Percentiles rank a stretch among this genome's conserved stretches.
These are phyloP conservation scores for Micromonas pusilla DNA, from an alignment of 139 green algal genomes.

Conservation along the genomic window DNA sequence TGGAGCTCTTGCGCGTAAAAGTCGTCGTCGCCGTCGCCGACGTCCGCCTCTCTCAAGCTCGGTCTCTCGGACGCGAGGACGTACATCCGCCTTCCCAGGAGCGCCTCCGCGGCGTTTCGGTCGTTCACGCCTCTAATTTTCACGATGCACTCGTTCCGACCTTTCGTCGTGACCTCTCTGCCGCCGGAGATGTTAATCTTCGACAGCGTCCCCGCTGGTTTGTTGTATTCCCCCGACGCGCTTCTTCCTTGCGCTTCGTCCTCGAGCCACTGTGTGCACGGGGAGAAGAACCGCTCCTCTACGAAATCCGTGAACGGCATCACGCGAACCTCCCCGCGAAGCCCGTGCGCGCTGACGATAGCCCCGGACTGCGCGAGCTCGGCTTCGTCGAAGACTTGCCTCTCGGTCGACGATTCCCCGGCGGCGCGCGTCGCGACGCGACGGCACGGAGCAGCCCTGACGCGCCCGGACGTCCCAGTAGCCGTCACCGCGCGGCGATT, in stretches of 20 bases:
- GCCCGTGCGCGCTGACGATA: constrained; percentile 23
- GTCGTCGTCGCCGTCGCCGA: constrained; percentile 19
- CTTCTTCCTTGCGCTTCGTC: neutral
- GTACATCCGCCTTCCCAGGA: constrained; percentile 22
- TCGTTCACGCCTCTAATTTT: constrained; percentile 20
- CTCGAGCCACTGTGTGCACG: neutral
- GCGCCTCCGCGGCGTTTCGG: constrained; percentile 19
- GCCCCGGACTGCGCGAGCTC: constrained; percentile 14
- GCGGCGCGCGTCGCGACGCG: neutral
- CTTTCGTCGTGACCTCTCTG: constrained; percentile 25
- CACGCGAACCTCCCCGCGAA: constrained; percentile 32
- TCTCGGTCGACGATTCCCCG: neutral
- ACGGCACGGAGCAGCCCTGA: too few relatives aligned
- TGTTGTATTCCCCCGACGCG: neutral
- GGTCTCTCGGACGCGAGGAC: constrained; percentile 5
- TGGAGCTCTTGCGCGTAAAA: constrained; percentile 34
- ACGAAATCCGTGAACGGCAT: constrained; percentile 32
- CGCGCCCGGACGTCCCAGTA: too few relatives aligned
- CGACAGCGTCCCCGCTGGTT: neutral
- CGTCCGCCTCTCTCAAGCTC: neutral
- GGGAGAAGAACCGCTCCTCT: constrained; percentile 5
- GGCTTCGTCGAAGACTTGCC: neutral
- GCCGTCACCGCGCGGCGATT: too few relatives aligned
- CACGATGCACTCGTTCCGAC: constrained; percentile 21
- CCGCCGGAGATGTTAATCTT: neutral